phyloP scores from a whole-genome alignment of 305 asterid genomes.

The Fraxinus sp. region DNA sequence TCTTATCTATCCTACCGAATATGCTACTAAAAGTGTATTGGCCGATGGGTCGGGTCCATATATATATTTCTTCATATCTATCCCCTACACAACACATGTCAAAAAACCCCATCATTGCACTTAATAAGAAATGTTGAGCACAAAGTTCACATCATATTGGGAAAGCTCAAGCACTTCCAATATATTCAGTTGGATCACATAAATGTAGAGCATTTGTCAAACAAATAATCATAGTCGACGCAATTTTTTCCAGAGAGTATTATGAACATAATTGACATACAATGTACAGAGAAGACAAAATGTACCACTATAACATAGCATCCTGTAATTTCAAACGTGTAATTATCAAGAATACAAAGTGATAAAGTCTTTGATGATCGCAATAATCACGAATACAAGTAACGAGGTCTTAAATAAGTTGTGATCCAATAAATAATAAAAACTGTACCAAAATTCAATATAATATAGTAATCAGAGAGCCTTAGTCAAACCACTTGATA shows the following conservation, averaged over 20 bases:
- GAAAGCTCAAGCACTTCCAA: not conserved
- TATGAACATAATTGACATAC: constrained; percentile 25
- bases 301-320: constrained; percentile 11
- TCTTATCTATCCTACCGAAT: not conserved
- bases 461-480: constrained; percentile 1
- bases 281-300: constrained; percentile 21
- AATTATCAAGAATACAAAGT: constrained; percentile 16
- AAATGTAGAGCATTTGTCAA: constrained; percentile 28
- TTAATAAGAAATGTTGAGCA: constrained; percentile 13
- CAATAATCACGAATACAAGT: constrained; percentile 3
- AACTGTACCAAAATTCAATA: not conserved
- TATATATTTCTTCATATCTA: not conserved
- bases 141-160: constrained; percentile 14
- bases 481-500: constrained; percentile 13
- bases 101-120: constrained; percentile 21
- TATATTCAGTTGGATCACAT: constrained; percentile 18
- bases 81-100: constrained; percentile 11
- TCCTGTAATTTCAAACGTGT: constrained; percentile 17
- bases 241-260: not conserved
- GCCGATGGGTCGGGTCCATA: not conserved
- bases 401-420: constrained; percentile 15
- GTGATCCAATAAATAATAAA: not conserved
- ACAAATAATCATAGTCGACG: constrained; percentile 19
- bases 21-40: not conserved
- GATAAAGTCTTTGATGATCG: constrained; percentile 6